Evolutionary conservation across 306 rosid species (phyloP).

Genomic region (Acacia crassicarpa): DNA sequence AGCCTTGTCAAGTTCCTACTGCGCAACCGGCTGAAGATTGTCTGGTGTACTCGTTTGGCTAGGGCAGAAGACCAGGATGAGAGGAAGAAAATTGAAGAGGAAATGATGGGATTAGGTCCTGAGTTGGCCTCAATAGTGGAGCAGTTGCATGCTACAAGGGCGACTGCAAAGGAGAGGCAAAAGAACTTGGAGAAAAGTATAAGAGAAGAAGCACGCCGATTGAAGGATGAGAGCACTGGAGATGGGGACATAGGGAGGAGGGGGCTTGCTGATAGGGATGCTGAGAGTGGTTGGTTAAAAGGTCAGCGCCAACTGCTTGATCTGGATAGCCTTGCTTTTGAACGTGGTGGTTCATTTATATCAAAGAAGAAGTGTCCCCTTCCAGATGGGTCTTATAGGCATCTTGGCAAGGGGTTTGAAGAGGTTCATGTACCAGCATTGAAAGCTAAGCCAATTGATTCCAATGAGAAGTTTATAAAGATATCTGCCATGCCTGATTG

Average conservation of each 20-base stretch:
- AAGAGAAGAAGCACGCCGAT: constrained; percentile 86
- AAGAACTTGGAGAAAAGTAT: constrained; percentile 89
- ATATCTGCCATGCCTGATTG: constrained; percentile 84
- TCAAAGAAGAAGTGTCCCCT: constrained; percentile 72
- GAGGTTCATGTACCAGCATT: constrained; percentile 88
- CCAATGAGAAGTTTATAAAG: constrained; percentile 68
- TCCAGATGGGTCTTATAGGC: constrained; percentile 83
- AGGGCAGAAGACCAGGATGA: constrained; percentile 85
- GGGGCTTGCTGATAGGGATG: constrained; percentile 69
- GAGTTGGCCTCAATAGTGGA: constrained; percentile 83
- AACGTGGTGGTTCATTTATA: constrained; percentile 69
- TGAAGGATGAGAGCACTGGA: constrained; percentile 78
- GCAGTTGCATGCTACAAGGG: constrained; percentile 92
- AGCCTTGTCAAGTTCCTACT: constrained; percentile 72
- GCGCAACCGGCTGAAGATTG: constrained; percentile 75
- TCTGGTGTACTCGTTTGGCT: constrained; percentile 90
- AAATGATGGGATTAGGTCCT: constrained; percentile 67
- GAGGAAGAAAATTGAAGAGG: constrained; percentile 84
- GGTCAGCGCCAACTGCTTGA: constrained; percentile 85
- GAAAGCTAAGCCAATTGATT: constrained; percentile 72
- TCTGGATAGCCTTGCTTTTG: constrained; percentile 77
- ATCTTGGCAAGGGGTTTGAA: constrained; percentile 77
- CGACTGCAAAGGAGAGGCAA: constrained; percentile 88
- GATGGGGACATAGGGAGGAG: constrained; percentile 73
- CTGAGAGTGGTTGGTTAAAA: constrained; percentile 76